Evolutionary conservation across 1,284 basidiomycete species (phyloP).

Genomic region (Tylopilus sp.): DNA sequence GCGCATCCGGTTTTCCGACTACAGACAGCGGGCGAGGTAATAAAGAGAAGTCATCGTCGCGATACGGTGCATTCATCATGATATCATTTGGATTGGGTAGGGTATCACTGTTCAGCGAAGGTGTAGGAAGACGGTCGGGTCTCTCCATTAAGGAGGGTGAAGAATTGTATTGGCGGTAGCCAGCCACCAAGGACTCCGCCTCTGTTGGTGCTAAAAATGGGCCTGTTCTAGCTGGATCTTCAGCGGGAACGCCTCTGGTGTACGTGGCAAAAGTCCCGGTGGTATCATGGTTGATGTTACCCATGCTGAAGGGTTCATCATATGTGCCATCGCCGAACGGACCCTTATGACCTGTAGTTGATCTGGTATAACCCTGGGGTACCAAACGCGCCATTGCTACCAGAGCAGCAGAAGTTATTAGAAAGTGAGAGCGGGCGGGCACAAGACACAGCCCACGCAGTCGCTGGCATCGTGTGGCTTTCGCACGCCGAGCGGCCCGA

Average conservation of each 20-base stretch:
- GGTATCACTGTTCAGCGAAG: conserved; percentile 11
- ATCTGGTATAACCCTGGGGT: conserved; percentile 9
- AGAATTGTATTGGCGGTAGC: conserved; percentile 23
- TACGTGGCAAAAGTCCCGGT: conserved; percentile 20
- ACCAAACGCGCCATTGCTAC: conserved; percentile 25
- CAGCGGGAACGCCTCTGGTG: conserved; percentile 18
- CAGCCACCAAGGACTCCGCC: conserved; percentile 27
- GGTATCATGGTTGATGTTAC: conserved; percentile 17
- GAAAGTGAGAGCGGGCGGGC: no score
- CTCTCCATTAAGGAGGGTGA: conserved; percentile 10
- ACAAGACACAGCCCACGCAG: background rate
- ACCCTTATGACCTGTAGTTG: conserved; percentile 16
- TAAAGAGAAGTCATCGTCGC: conserved; percentile 24
- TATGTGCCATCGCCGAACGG: conserved; percentile 26
- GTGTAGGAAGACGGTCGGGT: conserved; percentile 14
- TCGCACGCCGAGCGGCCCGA: conserved; percentile 22
- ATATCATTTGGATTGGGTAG: conserved; percentile 2
- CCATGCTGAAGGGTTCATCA: conserved; percentile 23
- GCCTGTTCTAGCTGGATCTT: conserved; percentile 7
- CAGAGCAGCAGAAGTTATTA: conserved; percentile 20
- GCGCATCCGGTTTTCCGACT: conserved; percentile 37
- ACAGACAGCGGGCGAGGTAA: conserved; percentile 16
- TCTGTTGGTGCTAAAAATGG: conserved; percentile 16
- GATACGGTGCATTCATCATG: conserved; percentile 20
- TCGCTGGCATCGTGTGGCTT: conserved; percentile 2